Evolutionary conservation across 331 rosid genomes (phyloP).

Genomic region (Quercus tomentella): DNA sequence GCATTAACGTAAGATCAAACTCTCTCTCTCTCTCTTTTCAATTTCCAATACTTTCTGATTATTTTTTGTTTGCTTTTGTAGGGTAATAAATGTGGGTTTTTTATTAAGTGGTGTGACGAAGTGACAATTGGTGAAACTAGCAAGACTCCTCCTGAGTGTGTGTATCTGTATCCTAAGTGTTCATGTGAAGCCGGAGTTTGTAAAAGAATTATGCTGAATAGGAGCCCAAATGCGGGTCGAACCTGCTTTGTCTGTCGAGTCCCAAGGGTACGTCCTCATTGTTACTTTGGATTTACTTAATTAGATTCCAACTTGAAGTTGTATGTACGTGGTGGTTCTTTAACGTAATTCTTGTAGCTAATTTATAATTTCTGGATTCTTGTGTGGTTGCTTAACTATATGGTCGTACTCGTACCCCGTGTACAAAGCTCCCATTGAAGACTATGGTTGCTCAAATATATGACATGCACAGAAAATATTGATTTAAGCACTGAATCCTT

Average conservation of each 20-base stretch:
- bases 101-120: slow-evolving; percentile 21
- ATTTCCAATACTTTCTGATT: no score
- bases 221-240: not conserved
- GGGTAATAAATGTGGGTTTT: slow-evolving; percentile 25
- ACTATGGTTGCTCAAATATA: no score
- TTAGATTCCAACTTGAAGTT: not conserved
- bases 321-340: not conserved
- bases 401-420: no score
- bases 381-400: no score
- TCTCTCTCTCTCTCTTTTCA: not conserved
- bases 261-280: slow-evolving; percentile 8
- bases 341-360: no score
- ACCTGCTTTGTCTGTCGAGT: slow-evolving; percentile 32
- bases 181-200: slow-evolving; percentile 41
- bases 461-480: no score
- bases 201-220: not conserved
- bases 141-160: not conserved
- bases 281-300: no score
- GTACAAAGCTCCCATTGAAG: no score
- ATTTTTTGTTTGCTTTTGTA: not conserved
- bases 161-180: slow-evolving; percentile 15
- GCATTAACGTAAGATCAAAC: slow-evolving; percentile 5
- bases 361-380: no score
- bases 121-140: not conserved
- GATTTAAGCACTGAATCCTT: no score